Conservation (phyloP, 2,329 filamentous ascomycete species). For the Pseudogymnoascus verrucosus region DNA sequence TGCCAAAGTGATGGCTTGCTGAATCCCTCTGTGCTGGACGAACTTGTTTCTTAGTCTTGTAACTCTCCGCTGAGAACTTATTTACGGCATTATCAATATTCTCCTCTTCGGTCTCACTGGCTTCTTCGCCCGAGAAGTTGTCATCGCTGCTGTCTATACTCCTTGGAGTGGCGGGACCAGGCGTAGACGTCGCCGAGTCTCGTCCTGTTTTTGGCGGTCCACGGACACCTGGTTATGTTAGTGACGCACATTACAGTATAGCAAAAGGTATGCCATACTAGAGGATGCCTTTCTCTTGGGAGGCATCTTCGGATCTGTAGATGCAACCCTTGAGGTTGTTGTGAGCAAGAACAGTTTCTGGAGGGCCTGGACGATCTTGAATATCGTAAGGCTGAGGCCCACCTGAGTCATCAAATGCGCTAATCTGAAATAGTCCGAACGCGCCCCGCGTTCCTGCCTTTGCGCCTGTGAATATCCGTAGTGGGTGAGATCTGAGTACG, state of each 20-base stretch:
- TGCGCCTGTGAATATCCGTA: conserved; percentile 1
- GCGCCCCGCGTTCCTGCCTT: conserved; percentile 2
- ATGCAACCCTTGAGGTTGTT: conserved; percentile 5
- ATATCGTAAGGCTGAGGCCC: conserved; percentile 6
- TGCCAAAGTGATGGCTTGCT: conserved; percentile 28
- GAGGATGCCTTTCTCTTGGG: conserved; percentile 61
- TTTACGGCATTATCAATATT: conserved; percentile 51
- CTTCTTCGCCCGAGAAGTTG: conserved; percentile 42
- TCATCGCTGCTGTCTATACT: conserved; percentile 47
- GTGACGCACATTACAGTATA: conserved; percentile 23
- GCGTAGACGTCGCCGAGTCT: conserved; percentile 50
- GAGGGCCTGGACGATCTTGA: background rate
- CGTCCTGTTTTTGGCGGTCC: conserved; percentile 47
- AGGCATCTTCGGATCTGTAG: conserved; percentile 45
- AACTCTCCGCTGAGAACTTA: conserved; percentile 41
- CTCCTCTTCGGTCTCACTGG: conserved; percentile 43
- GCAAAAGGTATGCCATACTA: conserved; percentile 33
- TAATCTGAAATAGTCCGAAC: background rate
- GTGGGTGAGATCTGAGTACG: background rate
- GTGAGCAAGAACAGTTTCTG: background rate
- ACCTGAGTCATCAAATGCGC: conserved; percentile 5
- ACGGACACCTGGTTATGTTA: conserved; percentile 35
- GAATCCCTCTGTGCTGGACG: conserved; percentile 21
- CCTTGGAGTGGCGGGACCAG: conserved; percentile 51
- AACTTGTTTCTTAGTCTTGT: conserved; percentile 18